A percentile compares a stretch with the other conserved stretches of the same genome.
phyloP scores from a whole-genome alignment of 23 red algal species.

The Cyanidiococcus yangmingshanensis region DNA sequence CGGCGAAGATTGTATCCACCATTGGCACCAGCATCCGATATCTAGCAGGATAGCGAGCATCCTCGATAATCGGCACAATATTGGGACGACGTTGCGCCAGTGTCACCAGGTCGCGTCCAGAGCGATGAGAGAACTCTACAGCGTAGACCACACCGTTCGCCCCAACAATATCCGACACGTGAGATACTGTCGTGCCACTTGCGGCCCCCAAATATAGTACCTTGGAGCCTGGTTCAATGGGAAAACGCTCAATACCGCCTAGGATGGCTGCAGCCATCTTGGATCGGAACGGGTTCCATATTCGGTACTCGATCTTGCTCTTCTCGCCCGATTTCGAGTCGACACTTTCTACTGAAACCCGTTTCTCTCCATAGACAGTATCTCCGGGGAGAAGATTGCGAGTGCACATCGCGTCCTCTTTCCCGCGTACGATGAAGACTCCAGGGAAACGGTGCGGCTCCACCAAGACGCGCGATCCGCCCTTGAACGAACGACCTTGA shows the following conservation, averaged over 20 bases:
- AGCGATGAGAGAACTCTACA: conserved; percentile 95
- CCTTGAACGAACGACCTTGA: conserved; percentile 17
- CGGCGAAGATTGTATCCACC: conserved; percentile 97
- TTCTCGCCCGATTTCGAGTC: conserved; percentile 40
- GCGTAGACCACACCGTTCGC: conserved; percentile 93
- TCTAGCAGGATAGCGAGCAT: conserved; percentile 82
- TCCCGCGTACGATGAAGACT: conserved; percentile 83
- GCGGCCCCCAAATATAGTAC: conserved; percentile 95
- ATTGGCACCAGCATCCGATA: conserved; percentile 96
- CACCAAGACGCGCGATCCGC: conserved; percentile 65
- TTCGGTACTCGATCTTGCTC: conserved; percentile 97
- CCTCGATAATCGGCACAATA: conserved; percentile 96
- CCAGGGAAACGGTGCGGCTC: conserved; percentile 76
- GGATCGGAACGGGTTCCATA: conserved; percentile 98
- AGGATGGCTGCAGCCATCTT: conserved; percentile 94
- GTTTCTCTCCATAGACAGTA: conserved; percentile 93
- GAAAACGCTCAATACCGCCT: conserved; percentile 79
- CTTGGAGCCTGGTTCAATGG: conserved; percentile 71
- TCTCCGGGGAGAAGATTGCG: conserved; percentile 86
- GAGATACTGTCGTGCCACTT: conserved; percentile 87
- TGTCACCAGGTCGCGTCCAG: conserved; percentile 83
- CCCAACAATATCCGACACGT: conserved; percentile 91
- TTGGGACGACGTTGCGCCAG: conserved; percentile 92
- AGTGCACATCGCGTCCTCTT: conserved; percentile 90
- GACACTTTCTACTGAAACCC: conserved; percentile 61